These are phyloP conservation scores for Pholiota conissans DNA, from an alignment of 768 basidiomycete species.

Conservation along the genomic window DNA sequence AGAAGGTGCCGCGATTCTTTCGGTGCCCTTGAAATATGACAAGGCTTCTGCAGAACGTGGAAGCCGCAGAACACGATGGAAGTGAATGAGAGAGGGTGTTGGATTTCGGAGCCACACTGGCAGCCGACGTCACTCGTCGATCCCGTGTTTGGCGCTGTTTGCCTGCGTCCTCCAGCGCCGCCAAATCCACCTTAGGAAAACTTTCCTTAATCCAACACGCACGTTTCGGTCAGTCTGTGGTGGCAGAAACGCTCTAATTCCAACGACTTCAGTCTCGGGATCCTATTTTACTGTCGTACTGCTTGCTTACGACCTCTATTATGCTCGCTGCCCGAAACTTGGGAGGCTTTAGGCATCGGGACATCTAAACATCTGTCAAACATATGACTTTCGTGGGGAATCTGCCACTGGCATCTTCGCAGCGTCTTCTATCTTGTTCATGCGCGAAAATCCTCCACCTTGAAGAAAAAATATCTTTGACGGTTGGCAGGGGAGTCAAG, in stretches of 20 bases:
- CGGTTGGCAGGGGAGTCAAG: slow-evolving; percentile 7
- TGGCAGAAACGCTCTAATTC: slow-evolving; percentile 17
- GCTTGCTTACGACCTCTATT: slow-evolving; percentile 1
- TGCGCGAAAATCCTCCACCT: too few species aligned
- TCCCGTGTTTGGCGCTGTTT: not conserved
- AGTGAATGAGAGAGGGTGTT: slow-evolving; percentile 2
- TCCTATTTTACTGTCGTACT: not conserved
- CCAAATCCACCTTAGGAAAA: slow-evolving; percentile 1
- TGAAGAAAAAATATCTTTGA: slow-evolving; percentile 1
- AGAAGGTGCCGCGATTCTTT: not conserved
- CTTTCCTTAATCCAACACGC: slow-evolving; percentile 1
- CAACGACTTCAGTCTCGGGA: slow-evolving; percentile 4
- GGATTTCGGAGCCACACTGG: not conserved
- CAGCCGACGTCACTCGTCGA: slow-evolving; percentile 5
- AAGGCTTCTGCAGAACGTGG: not conserved
- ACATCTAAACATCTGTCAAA: slow-evolving; percentile 1
- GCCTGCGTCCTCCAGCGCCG: not conserved
- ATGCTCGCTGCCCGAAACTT: slow-evolving; percentile 1
- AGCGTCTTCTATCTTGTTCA: slow-evolving; percentile 1
- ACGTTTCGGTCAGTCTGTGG: slow-evolving; percentile 9
- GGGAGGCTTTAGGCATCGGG: not conserved
- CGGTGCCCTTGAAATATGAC: not conserved
- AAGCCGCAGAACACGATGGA: not conserved
- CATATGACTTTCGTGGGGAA: not conserved
- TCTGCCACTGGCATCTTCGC: not conserved